Evolutionary conservation across 345 rosid genomes (phyloP), one percentile per base, ranked within the genome.

Genomic region (Lumnitzera racemosa): DNA sequence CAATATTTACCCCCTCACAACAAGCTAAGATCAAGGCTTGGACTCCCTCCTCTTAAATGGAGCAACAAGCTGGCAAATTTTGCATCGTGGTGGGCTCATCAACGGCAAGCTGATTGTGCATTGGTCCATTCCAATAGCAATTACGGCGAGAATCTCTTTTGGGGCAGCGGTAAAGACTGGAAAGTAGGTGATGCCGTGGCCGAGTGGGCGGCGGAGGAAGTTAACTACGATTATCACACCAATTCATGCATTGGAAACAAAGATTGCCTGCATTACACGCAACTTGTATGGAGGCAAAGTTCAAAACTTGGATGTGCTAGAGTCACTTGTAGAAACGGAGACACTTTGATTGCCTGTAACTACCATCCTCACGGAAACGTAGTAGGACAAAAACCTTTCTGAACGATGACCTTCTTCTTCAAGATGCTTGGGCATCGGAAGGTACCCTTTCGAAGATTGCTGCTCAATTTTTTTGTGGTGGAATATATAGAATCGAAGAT

Each of bases 301-400:
- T 36, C 60, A 68, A 76, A 62, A 69, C 25, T 86, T 49, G 92
- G 90, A 2, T 88, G 96, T 47, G 87, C 85, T 0, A 63, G 62
- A 52, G 67, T 72, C 15, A 61, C 29, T 36, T 82, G 90, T 64
- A 56, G 13, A 50, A 80, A 51, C 24, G 87, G 83, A 15, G 89
- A 73, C 58, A 83, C 87, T 12, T 74, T 85, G 57, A 63, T 82
- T 47, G 64, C 65, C 9, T 82, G 88, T 70, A 79, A 76, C 52
- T 83, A 88, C 64, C 78, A 83, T 62, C 92, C 90, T 16, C 92
- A 75, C 1, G 90, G 96, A 46, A 80, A 83, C 55, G 77, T 80
- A 17, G 65, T 76, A 4, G 85, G 92, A 51, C 74, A 86, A 59
- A 75, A 75, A 59, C 96, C 92, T 16, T 88, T 76, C 49, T 88